These are phyloP conservation scores for Taiozyma sp. DNA, from an alignment of 1,139 yeast species.

Conservation along the genomic window DNA sequence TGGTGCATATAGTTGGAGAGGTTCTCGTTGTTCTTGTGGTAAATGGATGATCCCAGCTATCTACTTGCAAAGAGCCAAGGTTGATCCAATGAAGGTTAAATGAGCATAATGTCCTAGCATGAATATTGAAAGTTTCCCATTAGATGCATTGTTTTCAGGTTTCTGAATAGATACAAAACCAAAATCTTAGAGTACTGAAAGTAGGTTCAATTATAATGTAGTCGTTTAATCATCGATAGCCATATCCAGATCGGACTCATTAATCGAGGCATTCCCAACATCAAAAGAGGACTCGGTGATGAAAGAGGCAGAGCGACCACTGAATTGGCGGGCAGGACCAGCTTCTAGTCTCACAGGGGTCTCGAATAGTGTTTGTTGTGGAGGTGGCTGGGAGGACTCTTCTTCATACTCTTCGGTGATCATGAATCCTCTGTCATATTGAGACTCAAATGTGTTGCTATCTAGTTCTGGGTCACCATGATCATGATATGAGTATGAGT, in stretches of 20 bases:
- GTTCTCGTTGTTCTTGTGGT: slow-evolving; percentile 92
- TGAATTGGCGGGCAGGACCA: not conserved
- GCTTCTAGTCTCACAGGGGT: slow-evolving; percentile 5
- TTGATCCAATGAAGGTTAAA: slow-evolving; percentile 48
- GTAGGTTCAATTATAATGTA: not conserved
- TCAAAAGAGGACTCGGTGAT: slow-evolving; percentile 16
- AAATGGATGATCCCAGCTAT: slow-evolving; percentile 94
- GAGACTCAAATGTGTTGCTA: slow-evolving; percentile 24
- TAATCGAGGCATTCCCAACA: slow-evolving; percentile 23
- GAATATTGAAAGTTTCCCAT: not conserved
- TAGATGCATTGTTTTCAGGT: not conserved
- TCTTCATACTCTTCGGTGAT: slow-evolving; percentile 27
- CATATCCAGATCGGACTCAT: slow-evolving; percentile 44
- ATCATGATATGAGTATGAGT: slow-evolving; percentile 17
- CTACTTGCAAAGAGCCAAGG: slow-evolving; percentile 73
- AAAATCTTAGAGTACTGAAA: not conserved
- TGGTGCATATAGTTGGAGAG: slow-evolving; percentile 95
- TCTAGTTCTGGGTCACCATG: slow-evolving; percentile 22
- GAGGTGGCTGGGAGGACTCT: slow-evolving; percentile 5
- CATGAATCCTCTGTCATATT: slow-evolving; percentile 25
- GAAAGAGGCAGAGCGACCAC: not conserved
- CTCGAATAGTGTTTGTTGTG: slow-evolving; percentile 1
- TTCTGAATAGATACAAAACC: not conserved
- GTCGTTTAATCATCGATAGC: slow-evolving; percentile 34
- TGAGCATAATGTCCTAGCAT: not conserved